Evolutionary conservation across 495 filamentous ascomycete genomes (phyloP), one percentile per base, ranked within the genome.

Genomic region (Hypoxylon trugodes): DNA sequence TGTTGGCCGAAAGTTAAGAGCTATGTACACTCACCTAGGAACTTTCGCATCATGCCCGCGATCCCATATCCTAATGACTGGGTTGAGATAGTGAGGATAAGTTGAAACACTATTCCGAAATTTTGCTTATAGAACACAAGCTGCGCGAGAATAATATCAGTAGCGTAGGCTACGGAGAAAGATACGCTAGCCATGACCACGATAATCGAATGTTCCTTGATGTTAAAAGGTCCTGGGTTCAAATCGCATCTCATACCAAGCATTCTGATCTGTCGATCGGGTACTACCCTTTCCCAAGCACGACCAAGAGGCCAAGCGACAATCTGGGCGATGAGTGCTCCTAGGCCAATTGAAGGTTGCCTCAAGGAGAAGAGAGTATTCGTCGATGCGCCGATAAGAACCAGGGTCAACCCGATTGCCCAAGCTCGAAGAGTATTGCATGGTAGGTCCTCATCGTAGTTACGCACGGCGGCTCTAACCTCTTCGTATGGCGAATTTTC

Each of bases 151-250:
- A 91, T 86, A 62, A 88, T 80, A 57, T 91, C 87, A 1, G 87
- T 90, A 15, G 87, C 86, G 41, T 89, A 87, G 2, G 87, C 87
- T n/a, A 85, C 84, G 65, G 74, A 88, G 67, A 76, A 81, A 50
- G 76, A 79, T 5, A 84, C 83, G 50, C 79, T 80, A 5, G 84
- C 84, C 89, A 92, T 93, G 60, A 92, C 86, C 4, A 88, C 87
- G 60, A 93, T 90, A 60, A 93, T 77, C 4, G 87, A 83, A 77
- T 93, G 90, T 68, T 77, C 75, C 45, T 93, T 93, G 73, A 90
- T 84, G 70, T 91, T 93, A 76, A 93, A 93, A 36, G 85, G 87
- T 8, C 89, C 86, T 4, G 87, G 88, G 60, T 91, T 91, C 26
- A 90, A 61, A 21, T 79, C 82, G 69, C 79, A 84, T 18, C 76